These are phyloP conservation scores for Elsinoe australis DNA, from an alignment of 2,329 filamentous ascomycete species.

Conservation along the genomic window DNA sequence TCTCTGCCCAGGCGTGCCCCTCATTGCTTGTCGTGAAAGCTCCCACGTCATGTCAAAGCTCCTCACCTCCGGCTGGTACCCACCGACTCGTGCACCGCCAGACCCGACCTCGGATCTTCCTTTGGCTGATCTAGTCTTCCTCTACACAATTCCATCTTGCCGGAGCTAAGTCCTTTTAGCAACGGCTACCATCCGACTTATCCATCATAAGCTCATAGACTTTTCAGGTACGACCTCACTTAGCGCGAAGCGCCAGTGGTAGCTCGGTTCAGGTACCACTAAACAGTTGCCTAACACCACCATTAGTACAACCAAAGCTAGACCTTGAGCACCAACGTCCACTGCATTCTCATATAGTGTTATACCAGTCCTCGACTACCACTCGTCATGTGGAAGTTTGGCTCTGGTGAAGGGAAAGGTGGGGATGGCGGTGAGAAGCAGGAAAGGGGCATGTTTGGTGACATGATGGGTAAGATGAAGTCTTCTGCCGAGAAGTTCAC, in stretches of 20 bases:
- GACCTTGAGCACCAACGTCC: no score
- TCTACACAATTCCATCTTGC: conserved; percentile 4
- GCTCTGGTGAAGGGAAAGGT: not conserved
- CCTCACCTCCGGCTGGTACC: not conserved
- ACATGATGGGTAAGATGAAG: conserved; percentile 14
- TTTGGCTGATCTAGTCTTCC: conserved; percentile 13
- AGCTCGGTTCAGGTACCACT: not conserved
- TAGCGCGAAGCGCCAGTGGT: conserved; percentile 2
- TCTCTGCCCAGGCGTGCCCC: not conserved
- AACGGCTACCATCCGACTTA: conserved; percentile 3
- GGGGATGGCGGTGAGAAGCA: conserved; percentile 5
- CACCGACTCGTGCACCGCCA: not conserved
- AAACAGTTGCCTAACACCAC: no score
- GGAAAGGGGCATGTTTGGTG: conserved; percentile 12
- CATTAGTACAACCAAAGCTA: no score
- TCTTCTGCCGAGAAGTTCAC: conserved; percentile 12
- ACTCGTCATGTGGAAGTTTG: conserved; percentile 8
- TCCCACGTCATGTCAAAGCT: conserved; percentile 5
- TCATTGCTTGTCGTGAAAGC: not conserved
- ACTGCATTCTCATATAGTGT: no score
- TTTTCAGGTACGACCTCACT: not conserved
- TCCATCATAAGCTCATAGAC: conserved; percentile 1
- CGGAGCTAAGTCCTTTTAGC: conserved; percentile 6
- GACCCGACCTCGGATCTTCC: no score
- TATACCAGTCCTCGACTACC: no score